Conservation (phyloP, 352 stramenopile species). For the Pythium coloratum region DNA sequence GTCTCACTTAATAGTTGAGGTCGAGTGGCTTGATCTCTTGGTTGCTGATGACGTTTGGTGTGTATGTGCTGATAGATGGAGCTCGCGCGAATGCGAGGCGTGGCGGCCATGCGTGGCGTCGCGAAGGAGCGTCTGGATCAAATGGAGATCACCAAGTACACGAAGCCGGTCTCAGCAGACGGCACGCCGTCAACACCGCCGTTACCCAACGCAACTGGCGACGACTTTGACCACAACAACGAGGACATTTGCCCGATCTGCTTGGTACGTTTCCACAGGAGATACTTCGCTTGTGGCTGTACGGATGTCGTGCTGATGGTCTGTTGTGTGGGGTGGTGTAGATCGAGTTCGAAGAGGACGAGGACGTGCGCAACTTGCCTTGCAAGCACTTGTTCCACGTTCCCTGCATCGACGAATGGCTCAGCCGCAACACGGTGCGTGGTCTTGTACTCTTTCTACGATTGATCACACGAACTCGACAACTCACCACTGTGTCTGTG, state of each 20-base stretch:
- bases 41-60: constrained; percentile 2
- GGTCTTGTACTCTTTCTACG: not conserved
- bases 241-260: constrained; percentile 78
- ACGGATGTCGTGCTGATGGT: not conserved
- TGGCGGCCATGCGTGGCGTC: constrained; percentile 48
- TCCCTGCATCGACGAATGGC: constrained; percentile 88
- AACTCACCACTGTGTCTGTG: not conserved
- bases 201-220: not conserved
- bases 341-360: constrained; percentile 77
- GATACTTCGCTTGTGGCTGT: not conserved
- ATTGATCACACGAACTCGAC: not conserved
- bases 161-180: constrained; percentile 23
- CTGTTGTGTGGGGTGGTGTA: constrained; percentile 13
- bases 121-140: constrained; percentile 62
- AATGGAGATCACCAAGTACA: constrained; percentile 68
- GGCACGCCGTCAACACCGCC: constrained; percentile 1
- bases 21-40: not conserved
- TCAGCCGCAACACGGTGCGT: constrained; percentile 83
- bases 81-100: constrained; percentile 44
- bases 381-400: constrained; percentile 91
- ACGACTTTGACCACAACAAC: constrained; percentile 27
- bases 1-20: not conserved
- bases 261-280: constrained; percentile 37
- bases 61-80: constrained; percentile 37
- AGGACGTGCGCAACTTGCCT: constrained; percentile 72